A percentile compares a stretch with the other conserved stretches of the same genome.
Conservation (phyloP, 768 basidiomycete species). For the Termitomyces sp. region DNA sequence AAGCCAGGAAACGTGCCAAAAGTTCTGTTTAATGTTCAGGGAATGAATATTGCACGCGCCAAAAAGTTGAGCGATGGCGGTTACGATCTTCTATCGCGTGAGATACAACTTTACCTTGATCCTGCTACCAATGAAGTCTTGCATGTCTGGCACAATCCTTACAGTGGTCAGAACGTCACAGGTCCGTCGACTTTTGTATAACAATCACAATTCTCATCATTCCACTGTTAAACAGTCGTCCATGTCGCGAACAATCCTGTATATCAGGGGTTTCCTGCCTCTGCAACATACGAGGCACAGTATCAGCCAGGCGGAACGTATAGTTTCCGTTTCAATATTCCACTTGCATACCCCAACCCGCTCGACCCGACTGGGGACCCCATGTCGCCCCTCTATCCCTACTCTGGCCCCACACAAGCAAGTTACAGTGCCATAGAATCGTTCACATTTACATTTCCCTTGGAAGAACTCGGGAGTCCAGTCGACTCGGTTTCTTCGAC, state of each 20-base stretch:
- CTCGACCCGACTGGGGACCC: conserved; percentile 15
- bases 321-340: conserved; percentile 11
- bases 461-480: conserved; percentile 2
- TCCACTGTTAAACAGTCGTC: conserved; percentile 6
- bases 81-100: conserved; percentile 15
- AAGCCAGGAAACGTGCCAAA: conserved; percentile 14
- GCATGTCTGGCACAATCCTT: conserved; percentile 17
- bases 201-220: neutral
- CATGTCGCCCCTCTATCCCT: conserved; percentile 11
- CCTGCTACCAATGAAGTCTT: conserved; percentile 14
- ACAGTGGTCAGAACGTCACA: conserved; percentile 13
- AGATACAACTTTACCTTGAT: conserved; percentile 18
- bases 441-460: conserved; percentile 16
- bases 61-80: conserved; percentile 12
- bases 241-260: conserved; percentile 19
- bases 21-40: conserved; percentile 16
- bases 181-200: conserved; percentile 4
- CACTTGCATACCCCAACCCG: conserved; percentile 18
- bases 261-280: conserved; percentile 14
- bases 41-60: conserved; percentile 16
- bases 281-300: conserved; percentile 4
- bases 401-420: conserved; percentile 12
- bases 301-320: conserved; percentile 14
- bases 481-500: conserved; percentile 8
- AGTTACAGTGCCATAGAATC: conserved; percentile 18